A percentile compares a stretch with the other conserved stretches of the same genome.
Evolutionary conservation across 176 grass and related monocot genomes (phyloP).

Genomic region (Tuctoria greenei): DNA sequence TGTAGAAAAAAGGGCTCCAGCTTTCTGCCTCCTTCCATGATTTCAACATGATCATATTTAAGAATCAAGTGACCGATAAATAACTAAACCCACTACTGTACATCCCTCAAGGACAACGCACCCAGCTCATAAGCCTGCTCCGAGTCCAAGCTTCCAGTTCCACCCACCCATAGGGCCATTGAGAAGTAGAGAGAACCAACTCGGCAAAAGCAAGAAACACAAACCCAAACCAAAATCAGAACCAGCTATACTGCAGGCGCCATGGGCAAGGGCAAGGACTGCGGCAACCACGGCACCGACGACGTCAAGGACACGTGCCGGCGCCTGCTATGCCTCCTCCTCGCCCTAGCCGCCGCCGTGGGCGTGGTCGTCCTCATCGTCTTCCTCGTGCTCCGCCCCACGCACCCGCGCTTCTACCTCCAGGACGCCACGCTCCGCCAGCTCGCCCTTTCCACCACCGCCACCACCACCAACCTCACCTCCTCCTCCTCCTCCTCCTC

Average conservation of each 20-base stretch:
- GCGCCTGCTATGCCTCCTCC: neutral
- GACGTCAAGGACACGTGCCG: conserved; percentile 3
- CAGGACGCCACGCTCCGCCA: conserved; percentile 41
- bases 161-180: too few species aligned
- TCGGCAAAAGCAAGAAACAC: neutral
- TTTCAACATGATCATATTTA: conserved; percentile 27
- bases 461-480: too few species aligned
- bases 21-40: neutral
- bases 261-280: conserved; percentile 70
- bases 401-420: neutral
- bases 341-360: conserved; percentile 19
- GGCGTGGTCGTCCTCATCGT: conserved; percentile 59
- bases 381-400: conserved; percentile 42
- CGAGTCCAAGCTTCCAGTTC: conserved; percentile 3
- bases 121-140: neutral
- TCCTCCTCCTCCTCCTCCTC: too few species aligned
- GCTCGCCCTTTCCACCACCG: neutral
- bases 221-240: neutral
- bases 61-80: neutral
- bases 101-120: neutral
- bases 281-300: conserved; percentile 57
- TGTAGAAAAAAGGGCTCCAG: too few species aligned
- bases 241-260: neutral
- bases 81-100: neutral
- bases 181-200: neutral